A percentile compares a stretch with the other conserved stretches of the same genome.
These are phyloP conservation scores for Fusarium nematophilum DNA, from an alignment of 2,329 filamentous ascomycete genomes.

Conservation along the genomic window DNA sequence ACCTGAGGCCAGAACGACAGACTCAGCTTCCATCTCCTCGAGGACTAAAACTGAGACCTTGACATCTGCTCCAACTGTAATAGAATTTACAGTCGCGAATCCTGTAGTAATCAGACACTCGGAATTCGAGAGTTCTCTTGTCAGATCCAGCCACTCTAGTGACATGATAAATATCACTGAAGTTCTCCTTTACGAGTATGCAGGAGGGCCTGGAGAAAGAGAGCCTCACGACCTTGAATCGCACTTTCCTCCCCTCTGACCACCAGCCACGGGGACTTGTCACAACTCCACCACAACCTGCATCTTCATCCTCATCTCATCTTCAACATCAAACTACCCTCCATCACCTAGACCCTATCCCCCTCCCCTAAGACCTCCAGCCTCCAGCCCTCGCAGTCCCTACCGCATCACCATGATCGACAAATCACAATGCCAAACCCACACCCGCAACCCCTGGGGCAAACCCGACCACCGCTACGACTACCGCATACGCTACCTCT, in stretches of 20 bases:
- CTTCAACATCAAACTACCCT: neutral
- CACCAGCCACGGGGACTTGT: too few relatives aligned
- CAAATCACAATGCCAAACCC: slow-evolving; percentile 44
- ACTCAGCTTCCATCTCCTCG: too few relatives aligned
- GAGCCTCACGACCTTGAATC: neutral
- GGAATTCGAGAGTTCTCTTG: too few relatives aligned
- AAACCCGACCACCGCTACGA: slow-evolving; percentile 39
- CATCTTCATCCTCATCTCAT: neutral
- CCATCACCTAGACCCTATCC: neutral
- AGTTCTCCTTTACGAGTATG: too few relatives aligned
- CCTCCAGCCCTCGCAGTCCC: neutral
- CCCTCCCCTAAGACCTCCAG: neutral
- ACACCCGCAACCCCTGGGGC: slow-evolving; percentile 47
- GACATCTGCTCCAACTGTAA: too few relatives aligned
- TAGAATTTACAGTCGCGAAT: too few relatives aligned
- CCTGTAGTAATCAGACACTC: too few relatives aligned
- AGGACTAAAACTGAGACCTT: too few relatives aligned
- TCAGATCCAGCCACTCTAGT: too few relatives aligned
- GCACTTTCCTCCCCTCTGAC: too few relatives aligned
- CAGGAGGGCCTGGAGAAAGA: neutral
- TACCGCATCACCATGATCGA: slow-evolving; percentile 33
- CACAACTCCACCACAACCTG: neutral
- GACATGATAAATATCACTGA: too few relatives aligned
- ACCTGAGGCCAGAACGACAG: too few relatives aligned
- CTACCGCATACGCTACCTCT: slow-evolving; percentile 40